Conservation (phyloP, 192 early-diverging fungal genomes). For the Backusella psychrophila region DNA sequence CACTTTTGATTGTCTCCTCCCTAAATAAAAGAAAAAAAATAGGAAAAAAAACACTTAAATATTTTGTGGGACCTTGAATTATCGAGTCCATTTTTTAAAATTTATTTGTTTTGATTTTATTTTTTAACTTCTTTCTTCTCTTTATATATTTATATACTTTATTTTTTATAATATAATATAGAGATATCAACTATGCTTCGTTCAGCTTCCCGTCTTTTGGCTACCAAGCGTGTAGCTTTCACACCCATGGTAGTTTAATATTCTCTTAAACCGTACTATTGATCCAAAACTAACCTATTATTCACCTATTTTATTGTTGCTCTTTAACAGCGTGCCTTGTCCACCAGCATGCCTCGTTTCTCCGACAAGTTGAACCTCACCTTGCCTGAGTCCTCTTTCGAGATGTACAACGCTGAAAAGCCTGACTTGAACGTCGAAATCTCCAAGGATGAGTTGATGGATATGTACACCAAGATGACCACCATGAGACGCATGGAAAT, state of each 20-base stretch:
- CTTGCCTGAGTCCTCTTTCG: constrained; percentile 73
- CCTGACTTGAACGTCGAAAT: constrained; percentile 64
- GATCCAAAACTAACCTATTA: background rate
- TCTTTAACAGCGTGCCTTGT: constrained; percentile 34
- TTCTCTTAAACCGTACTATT: background rate
- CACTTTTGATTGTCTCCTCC: constrained; percentile 1
- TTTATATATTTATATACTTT: constrained; percentile 10
- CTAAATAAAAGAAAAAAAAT: constrained; percentile 1
- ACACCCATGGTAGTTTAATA: constrained; percentile 9
- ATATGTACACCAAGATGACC: constrained; percentile 88
- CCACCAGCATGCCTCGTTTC: constrained; percentile 17
- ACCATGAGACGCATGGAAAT: constrained; percentile 90
- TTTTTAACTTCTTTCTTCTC: constrained; percentile 11
- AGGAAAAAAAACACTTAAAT: constrained; percentile 5
- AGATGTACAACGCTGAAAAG: constrained; percentile 79
- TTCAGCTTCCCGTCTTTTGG: constrained; percentile 34
- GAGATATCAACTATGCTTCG: constrained; percentile 31
- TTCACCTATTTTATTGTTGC: background rate
- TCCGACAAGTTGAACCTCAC: constrained; percentile 60
- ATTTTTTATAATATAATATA: constrained; percentile 14
- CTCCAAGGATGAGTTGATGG: constrained; percentile 70
- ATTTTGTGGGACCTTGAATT: constrained; percentile 9
- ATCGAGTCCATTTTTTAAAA: background rate
- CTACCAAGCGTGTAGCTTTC: constrained; percentile 26
- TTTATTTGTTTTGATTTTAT: constrained; percentile 11